Evolutionary conservation across 192 early-diverging fungal genomes (phyloP), one percentile per base, ranked within the genome.

Genomic region (Paraglomus brasilianum): DNA sequence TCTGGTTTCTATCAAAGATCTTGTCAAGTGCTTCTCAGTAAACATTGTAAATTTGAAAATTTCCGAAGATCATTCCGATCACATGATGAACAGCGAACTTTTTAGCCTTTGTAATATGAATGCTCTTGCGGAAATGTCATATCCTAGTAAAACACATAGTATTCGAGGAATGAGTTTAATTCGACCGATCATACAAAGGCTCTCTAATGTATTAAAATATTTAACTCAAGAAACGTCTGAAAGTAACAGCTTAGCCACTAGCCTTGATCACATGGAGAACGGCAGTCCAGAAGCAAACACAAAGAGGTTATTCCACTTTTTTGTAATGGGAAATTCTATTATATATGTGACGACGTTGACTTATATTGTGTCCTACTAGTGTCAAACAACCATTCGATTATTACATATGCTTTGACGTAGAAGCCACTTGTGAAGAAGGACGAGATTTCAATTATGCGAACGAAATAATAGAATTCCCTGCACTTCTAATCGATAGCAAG

Each of bases 391-490:
- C 85, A 0, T 88, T 75, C 60, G 85, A 87, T 48, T 91, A 86
- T 65, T 91, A 88, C 66, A 74, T 82, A 36, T 89, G 89, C 39
- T 84, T 91, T 68, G 92, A 94, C 77, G 85, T 93, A 14, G 92
- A 94, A 47, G 93, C 88, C 14, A 95, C 93, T 0, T 95, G 93
- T 71, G 82, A 85, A 47, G 76, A 68, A 24, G 81, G 82, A 11
- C 71, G 60, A 1, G 71, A 70, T 6, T 88, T 85, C 52, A 79
- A 83, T 6, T 93, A 82, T 62, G 80, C 79, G 0, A 88, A 91
- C 80, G 93, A 95, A 69, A 91, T 95, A 55, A 95, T 95, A 59
- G 93, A 95, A 71, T 93, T 93, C 58, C 93, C 93, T 13, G 82
- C 90, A 4, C 78, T 93, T 1, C 70, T 94, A 8, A 66, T 94